Evolutionary conservation across 2,329 filamentous ascomycete genomes (phyloP).

Genomic region (Aureobasidium sp.): DNA sequence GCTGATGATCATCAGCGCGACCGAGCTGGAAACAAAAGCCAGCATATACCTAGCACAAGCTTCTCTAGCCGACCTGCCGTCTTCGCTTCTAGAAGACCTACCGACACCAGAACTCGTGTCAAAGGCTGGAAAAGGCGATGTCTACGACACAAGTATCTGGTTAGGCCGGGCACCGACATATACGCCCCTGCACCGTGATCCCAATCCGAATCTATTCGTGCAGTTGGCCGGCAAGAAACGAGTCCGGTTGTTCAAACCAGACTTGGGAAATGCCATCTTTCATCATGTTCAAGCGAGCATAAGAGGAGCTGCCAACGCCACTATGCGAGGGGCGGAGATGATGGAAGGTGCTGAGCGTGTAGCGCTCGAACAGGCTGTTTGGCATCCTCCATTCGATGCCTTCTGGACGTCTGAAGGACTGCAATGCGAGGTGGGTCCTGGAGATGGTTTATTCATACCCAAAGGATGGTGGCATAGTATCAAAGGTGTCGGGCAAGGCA

Average conservation of each 20-base stretch:
- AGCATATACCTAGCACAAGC: slow-evolving; percentile 83
- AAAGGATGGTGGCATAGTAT: slow-evolving; percentile 85
- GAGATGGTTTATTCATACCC: slow-evolving; percentile 72
- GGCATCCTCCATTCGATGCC: slow-evolving; percentile 41
- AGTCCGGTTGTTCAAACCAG: slow-evolving; percentile 64
- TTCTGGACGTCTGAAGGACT: slow-evolving; percentile 28
- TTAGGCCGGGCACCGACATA: slow-evolving; percentile 79
- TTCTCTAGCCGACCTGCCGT: slow-evolving; percentile 61
- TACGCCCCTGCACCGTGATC: slow-evolving; percentile 85
- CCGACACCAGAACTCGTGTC: slow-evolving; percentile 59
- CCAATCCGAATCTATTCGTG: slow-evolving; percentile 87
- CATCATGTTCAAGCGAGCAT: slow-evolving; percentile 38
- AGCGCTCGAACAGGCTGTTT: slow-evolving; percentile 62
- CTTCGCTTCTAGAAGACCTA: slow-evolving; percentile 55
- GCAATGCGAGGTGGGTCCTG: slow-evolving; percentile 54
- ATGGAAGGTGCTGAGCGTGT: slow-evolving; percentile 72
- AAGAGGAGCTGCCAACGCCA: slow-evolving; percentile 35
- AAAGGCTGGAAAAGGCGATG: slow-evolving; percentile 63
- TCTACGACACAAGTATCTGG: slow-evolving; percentile 88
- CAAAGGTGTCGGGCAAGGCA: slow-evolving; percentile 52
- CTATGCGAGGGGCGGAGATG: slow-evolving; percentile 76
- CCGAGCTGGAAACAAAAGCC: slow-evolving; percentile 15
- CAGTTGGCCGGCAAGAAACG: slow-evolving; percentile 70
- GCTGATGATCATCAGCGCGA: neutral
- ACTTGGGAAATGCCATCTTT: slow-evolving; percentile 59